Conservation (phyloP, 108 stramenopile genomes). For the Nannochloropsis gaditana region DNA sequence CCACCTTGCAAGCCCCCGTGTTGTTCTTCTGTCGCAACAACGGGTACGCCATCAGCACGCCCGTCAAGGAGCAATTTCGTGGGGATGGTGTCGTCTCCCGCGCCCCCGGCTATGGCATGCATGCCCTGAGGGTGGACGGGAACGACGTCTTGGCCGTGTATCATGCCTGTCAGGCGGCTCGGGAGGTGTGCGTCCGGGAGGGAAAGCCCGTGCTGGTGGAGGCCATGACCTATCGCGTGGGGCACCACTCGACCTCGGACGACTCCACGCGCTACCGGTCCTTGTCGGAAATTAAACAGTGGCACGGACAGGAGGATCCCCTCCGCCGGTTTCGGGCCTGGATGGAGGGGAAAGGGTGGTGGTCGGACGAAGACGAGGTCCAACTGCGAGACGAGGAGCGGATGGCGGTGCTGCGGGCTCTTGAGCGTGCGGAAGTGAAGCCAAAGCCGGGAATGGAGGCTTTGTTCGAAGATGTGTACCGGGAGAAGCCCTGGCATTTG, state of each 20-base stretch:
- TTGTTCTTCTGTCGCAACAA: slow-evolving; percentile 97
- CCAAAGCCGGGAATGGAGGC: slow-evolving; percentile 62
- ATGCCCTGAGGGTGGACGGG: slow-evolving; percentile 92
- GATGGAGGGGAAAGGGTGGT: slow-evolving; percentile 63
- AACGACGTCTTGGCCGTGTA: slow-evolving; percentile 90
- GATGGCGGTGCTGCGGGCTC: slow-evolving; percentile 62
- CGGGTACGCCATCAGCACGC: slow-evolving; percentile 90
- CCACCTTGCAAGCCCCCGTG: slow-evolving; percentile 80
- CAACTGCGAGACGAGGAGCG: slow-evolving; percentile 66
- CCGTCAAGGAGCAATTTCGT: slow-evolving; percentile 82
- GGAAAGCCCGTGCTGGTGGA: slow-evolving; percentile 84
- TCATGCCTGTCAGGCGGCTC: slow-evolving; percentile 73
- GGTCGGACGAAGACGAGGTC: slow-evolving; percentile 60
- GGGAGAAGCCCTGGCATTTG: slow-evolving; percentile 75
- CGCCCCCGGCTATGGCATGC: slow-evolving; percentile 90
- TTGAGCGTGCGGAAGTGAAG: slow-evolving; percentile 77
- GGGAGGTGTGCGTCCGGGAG: slow-evolving; percentile 58
- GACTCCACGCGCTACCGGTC: slow-evolving; percentile 82
- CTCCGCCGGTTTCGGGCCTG: slow-evolving; percentile 66
- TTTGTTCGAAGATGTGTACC: slow-evolving; percentile 90
- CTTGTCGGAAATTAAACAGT: slow-evolving; percentile 66
- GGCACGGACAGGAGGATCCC: slow-evolving; percentile 65
- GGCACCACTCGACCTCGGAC: slow-evolving; percentile 94
- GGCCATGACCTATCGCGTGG: slow-evolving; percentile 94
- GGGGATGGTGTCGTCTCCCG: slow-evolving; percentile 91